Evolutionary conservation across 2,329 filamentous ascomycete genomes (phyloP), one percentile per base, ranked within the genome.

Genomic region (Fusarium abutilonis): DNA sequence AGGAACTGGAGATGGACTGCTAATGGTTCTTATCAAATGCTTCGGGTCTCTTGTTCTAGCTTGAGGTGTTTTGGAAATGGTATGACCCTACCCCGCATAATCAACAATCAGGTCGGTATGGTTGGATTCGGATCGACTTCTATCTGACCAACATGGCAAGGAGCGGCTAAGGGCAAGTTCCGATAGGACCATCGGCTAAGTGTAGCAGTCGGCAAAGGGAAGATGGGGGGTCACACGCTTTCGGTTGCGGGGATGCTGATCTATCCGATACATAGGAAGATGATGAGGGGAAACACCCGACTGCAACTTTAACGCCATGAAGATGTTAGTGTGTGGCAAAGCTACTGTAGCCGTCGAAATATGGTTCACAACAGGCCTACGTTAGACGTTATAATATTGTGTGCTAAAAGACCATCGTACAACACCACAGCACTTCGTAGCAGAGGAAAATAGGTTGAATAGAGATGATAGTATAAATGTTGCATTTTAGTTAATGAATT

Each of bases 51-150:
- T 29, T 53, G 48, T 48, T 58, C 57, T 52, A 14, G 19, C 17
- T 28, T n/a, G 26, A 15, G 5, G 26, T 43, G 17, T 32, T 54
- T 31, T 23, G 41, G 28, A 56, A 36, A 44, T 38, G 44, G 42
- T 56, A 55, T 63, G 48, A 51, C 47, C 28, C 26, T 46, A 56
- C 61, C 61, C 61, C 61, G 61, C 61, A 60, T 56, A 65, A 63
- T 51, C 35, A 29, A 45, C 14, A 38, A 31, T 31, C 9, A 31
- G 9, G 43, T 49, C 52, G 66, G 48, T 31, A 31, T 61, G 40
- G 48, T 51, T 52, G 23, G 42, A 56, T 40, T 52, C 60, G 60
- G 19, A 19, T 19, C 19, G 19, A 19, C 19, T 3, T 19, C 19
- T 19, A 19, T 19, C 19, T 19, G 36, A 21, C 26, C 31, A 15